A percentile compares a stretch with the other conserved stretches of the same genome.
These are phyloP conservation scores for Saccharomycopsis hybrid DNA, from an alignment of 1,139 yeast genomes.

Conservation along the genomic window DNA sequence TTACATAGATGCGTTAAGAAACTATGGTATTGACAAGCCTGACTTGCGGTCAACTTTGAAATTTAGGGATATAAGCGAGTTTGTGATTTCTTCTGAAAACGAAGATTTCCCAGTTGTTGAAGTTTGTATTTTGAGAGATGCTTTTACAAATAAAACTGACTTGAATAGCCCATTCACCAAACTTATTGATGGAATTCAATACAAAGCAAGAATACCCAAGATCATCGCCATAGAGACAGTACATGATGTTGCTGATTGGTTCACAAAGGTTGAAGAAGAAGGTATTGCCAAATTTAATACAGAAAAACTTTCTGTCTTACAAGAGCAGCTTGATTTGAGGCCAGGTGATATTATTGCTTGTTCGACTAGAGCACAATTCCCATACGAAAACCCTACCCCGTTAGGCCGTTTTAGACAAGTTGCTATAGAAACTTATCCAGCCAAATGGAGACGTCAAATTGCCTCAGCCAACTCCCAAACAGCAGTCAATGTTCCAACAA, in stretches of 20 bases:
- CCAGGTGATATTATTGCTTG: conserved; percentile 75
- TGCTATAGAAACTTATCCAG: conserved; percentile 50
- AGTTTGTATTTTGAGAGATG: conserved; percentile 54
- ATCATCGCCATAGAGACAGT: conserved; percentile 42
- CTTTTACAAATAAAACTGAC: conserved; percentile 23
- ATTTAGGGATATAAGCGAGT: conserved; percentile 43
- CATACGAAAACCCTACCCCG: conserved; percentile 95
- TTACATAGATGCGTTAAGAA: conserved; percentile 62
- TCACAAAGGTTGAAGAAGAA: conserved; percentile 29
- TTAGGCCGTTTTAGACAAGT: conserved; percentile 79
- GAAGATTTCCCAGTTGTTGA: conserved; percentile 61
- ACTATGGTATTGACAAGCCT: conserved; percentile 92
- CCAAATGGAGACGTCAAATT: conserved; percentile 42
- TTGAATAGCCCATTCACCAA: conserved; percentile 4
- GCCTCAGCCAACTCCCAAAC: conserved; percentile 23
- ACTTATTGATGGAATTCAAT: conserved; percentile 40
- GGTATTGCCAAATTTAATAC: conserved; percentile 29
- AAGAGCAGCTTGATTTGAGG: conserved; percentile 34
- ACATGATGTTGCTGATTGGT: conserved; percentile 40
- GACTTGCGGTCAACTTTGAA: conserved; percentile 63
- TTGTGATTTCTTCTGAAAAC: conserved; percentile 33
- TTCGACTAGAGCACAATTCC: conserved; percentile 54
- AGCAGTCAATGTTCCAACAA: neutral
- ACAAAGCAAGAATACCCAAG: conserved; percentile 54
- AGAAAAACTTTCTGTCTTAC: conserved; percentile 30